Percentiles rank a stretch among this genome's conserved stretches.
Conservation (phyloP, 129 eudicot species). For the Oenanthe sinensis region DNA sequence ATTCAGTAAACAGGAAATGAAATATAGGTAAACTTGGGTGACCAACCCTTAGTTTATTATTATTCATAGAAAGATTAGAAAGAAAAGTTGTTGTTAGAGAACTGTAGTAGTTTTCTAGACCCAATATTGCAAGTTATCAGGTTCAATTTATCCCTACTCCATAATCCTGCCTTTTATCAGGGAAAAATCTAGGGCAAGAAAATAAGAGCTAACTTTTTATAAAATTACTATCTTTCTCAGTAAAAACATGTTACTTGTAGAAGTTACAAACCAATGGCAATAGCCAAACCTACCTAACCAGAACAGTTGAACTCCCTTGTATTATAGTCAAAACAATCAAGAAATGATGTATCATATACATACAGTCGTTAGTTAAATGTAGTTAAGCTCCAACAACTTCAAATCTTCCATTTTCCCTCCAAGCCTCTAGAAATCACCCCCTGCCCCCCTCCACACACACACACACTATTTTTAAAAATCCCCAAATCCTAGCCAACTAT, state of each 20-base stretch:
- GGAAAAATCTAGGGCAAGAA: neutral
- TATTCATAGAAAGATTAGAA: neutral
- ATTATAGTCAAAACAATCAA: slow-evolving; percentile 3
- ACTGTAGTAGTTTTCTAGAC: neutral
- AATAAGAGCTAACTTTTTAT: neutral
- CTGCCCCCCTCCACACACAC: too few species aligned
- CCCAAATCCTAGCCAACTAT: neutral
- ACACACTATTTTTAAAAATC: neutral
- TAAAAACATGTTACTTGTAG: neutral
- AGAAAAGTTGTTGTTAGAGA: neutral
- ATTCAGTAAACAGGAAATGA: slow-evolving; percentile 13
- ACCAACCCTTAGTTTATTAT: slow-evolving; percentile 22
- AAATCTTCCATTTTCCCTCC: slow-evolving; percentile 23
- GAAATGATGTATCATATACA: slow-evolving; percentile 1
- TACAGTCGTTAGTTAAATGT: slow-evolving; percentile 28
- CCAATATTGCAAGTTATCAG: neutral
- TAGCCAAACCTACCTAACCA: slow-evolving; percentile 16
- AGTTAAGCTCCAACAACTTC: slow-evolving; percentile 44
- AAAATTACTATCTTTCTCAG: neutral
- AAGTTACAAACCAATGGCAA: neutral
- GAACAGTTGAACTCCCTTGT: neutral
- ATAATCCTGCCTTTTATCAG: neutral
- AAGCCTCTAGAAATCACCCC: slow-evolving; percentile 12
- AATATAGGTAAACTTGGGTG: slow-evolving; percentile 34
- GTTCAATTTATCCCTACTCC: neutral